phyloP scores from a whole-genome alignment of 2,329 filamentous ascomycete species.

The Ceratocystis albifundus region DNA sequence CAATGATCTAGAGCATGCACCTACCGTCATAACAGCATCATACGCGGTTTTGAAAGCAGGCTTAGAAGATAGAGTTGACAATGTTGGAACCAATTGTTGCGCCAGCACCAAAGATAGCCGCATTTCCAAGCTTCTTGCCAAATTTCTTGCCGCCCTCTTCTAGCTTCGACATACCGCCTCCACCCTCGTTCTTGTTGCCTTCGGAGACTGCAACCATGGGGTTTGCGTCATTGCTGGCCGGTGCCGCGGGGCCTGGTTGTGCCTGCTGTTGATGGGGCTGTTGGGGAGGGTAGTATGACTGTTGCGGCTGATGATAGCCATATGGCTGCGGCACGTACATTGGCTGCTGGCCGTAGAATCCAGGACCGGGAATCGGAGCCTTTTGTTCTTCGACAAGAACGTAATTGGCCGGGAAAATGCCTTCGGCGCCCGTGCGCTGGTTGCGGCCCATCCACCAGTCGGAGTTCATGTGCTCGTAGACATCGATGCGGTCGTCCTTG shows the following conservation, averaged over 20 bases:
- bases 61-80: conserved; percentile 82
- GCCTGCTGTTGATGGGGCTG: not conserved
- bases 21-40: not conserved
- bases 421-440: conserved; percentile 67
- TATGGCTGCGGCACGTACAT: conserved; percentile 29
- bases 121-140: conserved; percentile 74
- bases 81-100: conserved; percentile 83
- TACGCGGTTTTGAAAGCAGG: not conserved
- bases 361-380: conserved; percentile 30
- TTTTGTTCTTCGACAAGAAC: conserved; percentile 59
- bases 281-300: conserved; percentile 22
- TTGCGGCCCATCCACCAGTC: conserved; percentile 96
- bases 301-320: conserved; percentile 29
- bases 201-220: conserved; percentile 65
- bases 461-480: conserved; percentile 87
- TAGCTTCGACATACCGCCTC: conserved; percentile 39
- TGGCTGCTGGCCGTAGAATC: conserved; percentile 15
- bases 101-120: conserved; percentile 83
- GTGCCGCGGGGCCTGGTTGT: conserved; percentile 32
- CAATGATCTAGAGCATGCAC: not conserved
- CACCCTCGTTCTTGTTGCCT: conserved; percentile 34
- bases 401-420: conserved; percentile 92
- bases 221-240: conserved; percentile 51
- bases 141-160: conserved; percentile 81
- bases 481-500: conserved; percentile 66